These are phyloP conservation scores for Solanum verrucosum DNA, from an alignment of 257 asterid species.

Conservation along the genomic window DNA sequence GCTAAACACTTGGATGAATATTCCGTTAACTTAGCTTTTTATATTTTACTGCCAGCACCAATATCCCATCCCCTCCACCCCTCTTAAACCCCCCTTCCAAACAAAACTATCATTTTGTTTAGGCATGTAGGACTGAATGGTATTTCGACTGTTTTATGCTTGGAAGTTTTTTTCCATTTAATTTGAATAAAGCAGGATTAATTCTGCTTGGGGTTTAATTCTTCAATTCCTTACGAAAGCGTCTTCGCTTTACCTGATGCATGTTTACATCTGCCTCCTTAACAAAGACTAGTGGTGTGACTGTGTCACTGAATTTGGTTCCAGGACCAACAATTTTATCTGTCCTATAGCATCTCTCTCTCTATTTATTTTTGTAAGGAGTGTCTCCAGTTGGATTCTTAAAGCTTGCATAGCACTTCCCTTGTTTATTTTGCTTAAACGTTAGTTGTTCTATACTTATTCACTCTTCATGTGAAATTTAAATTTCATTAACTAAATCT, in stretches of 20 bases:
- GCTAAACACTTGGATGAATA: background rate
- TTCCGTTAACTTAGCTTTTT: background rate
- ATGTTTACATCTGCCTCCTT: background rate
- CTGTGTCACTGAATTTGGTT: background rate
- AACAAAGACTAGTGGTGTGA: background rate
- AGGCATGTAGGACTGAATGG: background rate
- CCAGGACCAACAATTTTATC: background rate
- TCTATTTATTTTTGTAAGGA: background rate
- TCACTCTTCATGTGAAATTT: background rate
- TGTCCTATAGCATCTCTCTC: background rate
- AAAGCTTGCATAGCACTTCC: background rate
- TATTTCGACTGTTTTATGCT: background rate
- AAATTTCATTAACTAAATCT: background rate
- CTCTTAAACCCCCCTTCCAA: background rate
- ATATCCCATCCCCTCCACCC: background rate
- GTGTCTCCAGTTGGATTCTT: background rate
- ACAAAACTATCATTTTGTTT: background rate
- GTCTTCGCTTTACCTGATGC: background rate
- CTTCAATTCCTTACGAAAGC: background rate
- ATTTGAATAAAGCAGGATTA: background rate
- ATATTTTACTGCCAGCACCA: background rate
- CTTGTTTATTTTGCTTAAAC: background rate
- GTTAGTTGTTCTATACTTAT: background rate
- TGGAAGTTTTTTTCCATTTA: background rate
- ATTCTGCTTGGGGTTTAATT: background rate